These are phyloP conservation scores for Eucalyptus brandiana DNA, from an alignment of 345 rosid genomes.

Conservation along the genomic window DNA sequence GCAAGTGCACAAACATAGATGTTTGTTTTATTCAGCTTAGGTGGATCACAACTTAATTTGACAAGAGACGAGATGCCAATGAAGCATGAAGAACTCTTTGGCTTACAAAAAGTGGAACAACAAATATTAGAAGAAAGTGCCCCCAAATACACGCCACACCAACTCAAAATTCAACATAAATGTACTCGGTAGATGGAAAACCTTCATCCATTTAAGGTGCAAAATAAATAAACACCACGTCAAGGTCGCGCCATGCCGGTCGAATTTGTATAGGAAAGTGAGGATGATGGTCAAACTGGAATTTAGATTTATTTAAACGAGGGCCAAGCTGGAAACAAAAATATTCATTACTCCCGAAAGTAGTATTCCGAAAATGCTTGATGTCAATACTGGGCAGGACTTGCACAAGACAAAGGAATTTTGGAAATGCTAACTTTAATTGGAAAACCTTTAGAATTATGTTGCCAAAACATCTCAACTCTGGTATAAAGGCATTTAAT, in stretches of 20 bases:
- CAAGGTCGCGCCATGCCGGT: accelerated
- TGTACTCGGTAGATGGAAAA: background rate
- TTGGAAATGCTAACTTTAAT: background rate
- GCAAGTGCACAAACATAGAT: too few species aligned
- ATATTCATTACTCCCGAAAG: background rate
- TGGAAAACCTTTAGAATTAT: background rate
- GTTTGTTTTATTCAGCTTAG: too few species aligned
- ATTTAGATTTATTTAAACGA: background rate
- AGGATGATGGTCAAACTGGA: background rate
- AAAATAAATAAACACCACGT: background rate
- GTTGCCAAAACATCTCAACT: background rate
- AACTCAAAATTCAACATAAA: background rate
- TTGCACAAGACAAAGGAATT: background rate
- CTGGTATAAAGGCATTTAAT: background rate
- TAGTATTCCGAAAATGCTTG: accelerated
- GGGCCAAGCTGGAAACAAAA: background rate
- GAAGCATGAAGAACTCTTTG: background rate
- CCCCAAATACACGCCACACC: background rate
- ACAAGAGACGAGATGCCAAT: background rate
- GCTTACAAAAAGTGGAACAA: background rate
- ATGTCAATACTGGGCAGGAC: accelerated
- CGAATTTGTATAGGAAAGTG: background rate
- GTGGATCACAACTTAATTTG: background rate
- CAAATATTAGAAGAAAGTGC: background rate
- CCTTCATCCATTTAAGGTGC: background rate